Evolutionary conservation across 768 basidiomycete species (phyloP).

Genomic region (Lentinula boryana): DNA sequence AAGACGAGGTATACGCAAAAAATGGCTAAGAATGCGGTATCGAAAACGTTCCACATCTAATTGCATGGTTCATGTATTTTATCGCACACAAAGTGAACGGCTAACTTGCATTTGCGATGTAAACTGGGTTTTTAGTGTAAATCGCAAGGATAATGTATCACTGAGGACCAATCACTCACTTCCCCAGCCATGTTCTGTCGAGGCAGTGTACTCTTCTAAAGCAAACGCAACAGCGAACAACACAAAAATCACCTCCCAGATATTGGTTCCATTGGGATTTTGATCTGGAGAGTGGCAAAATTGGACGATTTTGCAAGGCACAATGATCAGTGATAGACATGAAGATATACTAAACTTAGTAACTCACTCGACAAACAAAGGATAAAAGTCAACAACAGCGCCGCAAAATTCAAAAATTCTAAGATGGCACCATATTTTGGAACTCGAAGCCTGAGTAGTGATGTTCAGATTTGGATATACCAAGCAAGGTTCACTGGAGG

Average conservation of each 20-base stretch:
- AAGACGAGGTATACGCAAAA: slow-evolving; percentile 64
- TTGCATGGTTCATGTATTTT: not conserved
- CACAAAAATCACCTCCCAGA: slow-evolving; percentile 70
- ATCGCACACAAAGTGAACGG: not conserved
- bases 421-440: slow-evolving; percentile 74
- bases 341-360: not conserved
- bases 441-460: slow-evolving; percentile 57
- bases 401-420: slow-evolving; percentile 72
- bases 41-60: slow-evolving; percentile 91
- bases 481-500: not conserved
- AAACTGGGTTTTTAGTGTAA: slow-evolving; percentile 39
- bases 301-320: not conserved
- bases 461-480: not conserved
- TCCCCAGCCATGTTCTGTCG: slow-evolving; percentile 83
- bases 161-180: slow-evolving; percentile 41
- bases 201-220: slow-evolving; percentile 83
- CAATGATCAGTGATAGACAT: not conserved
- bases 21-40: slow-evolving; percentile 65
- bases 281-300: slow-evolving; percentile 29
- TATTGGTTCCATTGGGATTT: slow-evolving; percentile 41
- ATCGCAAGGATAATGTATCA: not conserved
- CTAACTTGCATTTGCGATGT: slow-evolving; percentile 70
- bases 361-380: slow-evolving; percentile 64
- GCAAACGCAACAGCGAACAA: slow-evolving; percentile 73
- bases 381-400: slow-evolving; percentile 64